Percentiles rank a stretch among this genome's conserved stretches.
These are phyloP conservation scores for Ganoderma multipileum DNA, from an alignment of 1,284 basidiomycete species.

Conservation along the genomic window DNA sequence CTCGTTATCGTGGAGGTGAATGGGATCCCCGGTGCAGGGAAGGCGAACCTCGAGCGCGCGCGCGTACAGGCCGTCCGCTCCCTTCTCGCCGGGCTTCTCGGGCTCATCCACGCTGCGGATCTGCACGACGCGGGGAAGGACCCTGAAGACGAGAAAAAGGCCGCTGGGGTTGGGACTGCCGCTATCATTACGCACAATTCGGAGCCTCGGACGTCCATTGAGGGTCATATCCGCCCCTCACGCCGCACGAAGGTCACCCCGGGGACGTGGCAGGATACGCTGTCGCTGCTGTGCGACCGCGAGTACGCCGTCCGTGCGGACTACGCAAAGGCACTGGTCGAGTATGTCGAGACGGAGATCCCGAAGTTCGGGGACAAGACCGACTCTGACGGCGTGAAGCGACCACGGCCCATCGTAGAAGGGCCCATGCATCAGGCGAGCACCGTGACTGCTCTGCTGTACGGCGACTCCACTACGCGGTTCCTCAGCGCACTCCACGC, in stretches of 20 bases:
- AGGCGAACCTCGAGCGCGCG: conserved; percentile 50
- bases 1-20: conserved; percentile 77
- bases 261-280: conserved; percentile 89
- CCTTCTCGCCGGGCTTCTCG: conserved; percentile 74
- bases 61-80: conserved; percentile 78
- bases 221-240: conserved; percentile 42
- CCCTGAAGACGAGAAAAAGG: conserved; percentile 40
- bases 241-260: conserved; percentile 78
- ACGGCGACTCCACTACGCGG: conserved; percentile 68
- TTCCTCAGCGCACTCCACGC: conserved; percentile 84
- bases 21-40: conserved; percentile 57
- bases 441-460: conserved; percentile 56
- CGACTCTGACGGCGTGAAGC: conserved; percentile 53
- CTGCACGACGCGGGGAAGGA: conserved; percentile 45
- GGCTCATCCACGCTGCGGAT: conserved; percentile 75
- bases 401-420: conserved; percentile 49
- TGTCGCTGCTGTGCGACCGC: conserved; percentile 82
- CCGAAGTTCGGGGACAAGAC: conserved; percentile 60
- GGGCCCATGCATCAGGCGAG: conserved; percentile 53
- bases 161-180: conserved; percentile 36
- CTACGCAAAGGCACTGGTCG: conserved; percentile 75
- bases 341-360: conserved; percentile 81
- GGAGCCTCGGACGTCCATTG: conserved; percentile 24
- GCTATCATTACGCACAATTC: conserved; percentile 22
- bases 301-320: conserved; percentile 78